Evolutionary conservation across 176 grass and related monocot species (phyloP), one percentile per base, ranked within the genome.

Genomic region (Eleusine coracana): DNA sequence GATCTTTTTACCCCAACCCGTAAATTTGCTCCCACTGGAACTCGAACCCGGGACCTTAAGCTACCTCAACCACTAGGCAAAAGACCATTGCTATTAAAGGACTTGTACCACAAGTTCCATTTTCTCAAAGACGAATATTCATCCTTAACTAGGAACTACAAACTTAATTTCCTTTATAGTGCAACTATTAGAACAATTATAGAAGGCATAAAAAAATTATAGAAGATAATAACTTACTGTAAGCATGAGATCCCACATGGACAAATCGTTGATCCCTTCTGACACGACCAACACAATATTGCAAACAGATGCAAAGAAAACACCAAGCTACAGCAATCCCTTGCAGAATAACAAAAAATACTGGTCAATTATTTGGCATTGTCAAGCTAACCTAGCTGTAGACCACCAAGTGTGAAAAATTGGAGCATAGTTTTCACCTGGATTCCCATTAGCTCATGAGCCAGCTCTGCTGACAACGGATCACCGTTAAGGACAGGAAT

Each of bases 231-330:
- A 82, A 67, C 92, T 75, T 87, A 98, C 96, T 59, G 90, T 90
- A 81, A 95, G 92, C 86, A 98, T 95, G n/a, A 93, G 90, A 50
- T 98, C 84, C 96, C 90, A 98, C 96, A 95, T 79, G 84, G 82
- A 77, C 25, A 90, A 87, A 70, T 98, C 92, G 63, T 90, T 84
- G 49, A 88, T 88, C 45, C 96, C 87, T 84, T 95, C 92, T 41
- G 96, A 98, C 42, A 95, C 87, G 8, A 95, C 91, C 84, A 98
- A 76, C 85, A 98, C 76, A 74, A 91, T 69, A 79, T 98, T 98
- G 40, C 96, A 98, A 84, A 98, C 85, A 73, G 96, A 98, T 80
- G 96, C 90, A 81, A 98, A 84, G 79, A 98, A 98, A 78, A 98
- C 87, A 69, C 88, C 90, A 87, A 98, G 84, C 96, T 98, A 95